phyloP scores from a whole-genome alignment of 345 rosid genomes.

The Lumnitzera littorea region DNA sequence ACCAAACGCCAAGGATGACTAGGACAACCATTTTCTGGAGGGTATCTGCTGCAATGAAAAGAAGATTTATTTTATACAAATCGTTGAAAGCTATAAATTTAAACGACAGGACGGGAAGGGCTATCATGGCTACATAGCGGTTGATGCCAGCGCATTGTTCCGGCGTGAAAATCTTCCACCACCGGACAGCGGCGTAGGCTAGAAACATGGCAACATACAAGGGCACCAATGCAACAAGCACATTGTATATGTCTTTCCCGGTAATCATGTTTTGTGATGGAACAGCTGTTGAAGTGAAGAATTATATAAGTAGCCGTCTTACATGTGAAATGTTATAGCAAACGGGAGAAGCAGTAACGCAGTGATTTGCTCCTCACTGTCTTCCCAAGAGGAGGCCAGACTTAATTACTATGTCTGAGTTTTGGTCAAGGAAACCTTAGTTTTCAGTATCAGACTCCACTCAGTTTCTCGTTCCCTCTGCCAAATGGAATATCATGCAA shows the following conservation, averaged over 20 bases:
- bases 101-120: conserved; percentile 25
- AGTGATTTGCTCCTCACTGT: too few relatives aligned
- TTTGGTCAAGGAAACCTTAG: too few relatives aligned
- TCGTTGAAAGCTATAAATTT: conserved; percentile 16
- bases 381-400: too few relatives aligned
- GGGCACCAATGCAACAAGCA: conserved; percentile 23
- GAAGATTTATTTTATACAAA: conserved; percentile 19
- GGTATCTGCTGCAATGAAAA: conserved; percentile 28
- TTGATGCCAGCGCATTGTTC: conserved; percentile 31
- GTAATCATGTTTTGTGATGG: background rate
- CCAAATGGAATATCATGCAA: too few relatives aligned
- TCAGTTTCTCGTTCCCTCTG: too few relatives aligned
- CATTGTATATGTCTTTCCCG: conserved; percentile 18
- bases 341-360: too few relatives aligned
- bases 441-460: too few relatives aligned
- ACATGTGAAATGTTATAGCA: too few relatives aligned
- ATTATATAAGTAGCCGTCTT: too few relatives aligned
- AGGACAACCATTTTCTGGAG: conserved; percentile 24
- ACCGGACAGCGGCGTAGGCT: conserved; percentile 25
- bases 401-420: too few relatives aligned
- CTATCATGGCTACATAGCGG: conserved; percentile 27
- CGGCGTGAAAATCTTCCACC: conserved; percentile 29
- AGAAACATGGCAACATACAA: conserved; percentile 26
- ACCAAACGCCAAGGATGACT: conserved; percentile 14
- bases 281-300: too few relatives aligned